These are phyloP conservation scores for Podospora pseudoanserina DNA, from an alignment of 495 filamentous ascomycete genomes.

Conservation along the genomic window DNA sequence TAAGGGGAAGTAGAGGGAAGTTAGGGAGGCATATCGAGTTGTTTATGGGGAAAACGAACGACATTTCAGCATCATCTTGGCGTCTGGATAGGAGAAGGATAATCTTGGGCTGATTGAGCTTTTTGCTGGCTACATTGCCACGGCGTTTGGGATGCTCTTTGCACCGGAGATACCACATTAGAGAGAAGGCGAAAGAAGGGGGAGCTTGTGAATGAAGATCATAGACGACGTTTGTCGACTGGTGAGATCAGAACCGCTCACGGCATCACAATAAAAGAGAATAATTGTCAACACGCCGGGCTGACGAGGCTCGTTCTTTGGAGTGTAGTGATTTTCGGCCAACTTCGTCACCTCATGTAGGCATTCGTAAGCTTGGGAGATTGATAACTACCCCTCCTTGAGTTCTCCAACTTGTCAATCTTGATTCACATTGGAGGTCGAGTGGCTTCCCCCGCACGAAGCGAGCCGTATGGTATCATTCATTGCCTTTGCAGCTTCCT, in stretches of 20 bases:
- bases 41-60: slow-evolving; percentile 3
- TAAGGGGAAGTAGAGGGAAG: background rate
- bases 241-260: background rate
- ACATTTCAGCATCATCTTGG: slow-evolving; percentile 23
- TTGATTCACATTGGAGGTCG: background rate
- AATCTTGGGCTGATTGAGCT: slow-evolving; percentile 7
- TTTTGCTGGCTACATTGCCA: slow-evolving; percentile 13
- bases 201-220: background rate
- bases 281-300: background rate
- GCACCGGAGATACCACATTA: slow-evolving; percentile 18
- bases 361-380: background rate
- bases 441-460: background rate
- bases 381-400: background rate
- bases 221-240: background rate
- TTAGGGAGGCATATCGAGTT: slow-evolving; percentile 1
- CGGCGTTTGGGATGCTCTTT: slow-evolving; percentile 17
- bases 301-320: background rate
- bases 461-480: background rate
- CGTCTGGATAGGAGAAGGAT: slow-evolving; percentile 19
- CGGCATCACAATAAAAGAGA: background rate
- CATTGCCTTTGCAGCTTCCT: background rate
- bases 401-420: background rate
- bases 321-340: background rate
- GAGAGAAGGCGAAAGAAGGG: slow-evolving; percentile 9
- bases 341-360: background rate